Conservation (phyloP, 78 protist genomes). For the Dictyostelium firmibasis region DNA sequence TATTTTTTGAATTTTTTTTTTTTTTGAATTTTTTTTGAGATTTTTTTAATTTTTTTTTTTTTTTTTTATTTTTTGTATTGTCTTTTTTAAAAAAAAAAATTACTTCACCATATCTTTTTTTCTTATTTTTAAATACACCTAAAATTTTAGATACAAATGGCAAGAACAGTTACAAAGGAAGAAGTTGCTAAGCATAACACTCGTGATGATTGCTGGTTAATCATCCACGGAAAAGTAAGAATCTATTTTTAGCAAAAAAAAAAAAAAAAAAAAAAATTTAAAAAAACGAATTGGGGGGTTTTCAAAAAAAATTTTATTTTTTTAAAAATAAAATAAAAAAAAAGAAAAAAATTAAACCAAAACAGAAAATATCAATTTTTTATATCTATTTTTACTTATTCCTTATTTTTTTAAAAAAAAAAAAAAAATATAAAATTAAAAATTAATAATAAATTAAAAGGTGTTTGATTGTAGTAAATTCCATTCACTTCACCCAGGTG, state of each 20-base stretch:
- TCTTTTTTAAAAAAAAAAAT: no score
- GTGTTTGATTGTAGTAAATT: conserved; percentile 51
- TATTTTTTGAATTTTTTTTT: background rate
- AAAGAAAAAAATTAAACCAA: no score
- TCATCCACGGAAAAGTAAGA: conserved; percentile 79
- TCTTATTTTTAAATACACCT: background rate
- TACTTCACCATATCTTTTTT: no score
- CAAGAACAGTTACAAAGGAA: conserved; percentile 17
- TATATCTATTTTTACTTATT: background rate
- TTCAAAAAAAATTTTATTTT: background rate
- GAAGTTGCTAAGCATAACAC: conserved; percentile 89
- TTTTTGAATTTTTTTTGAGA: background rate
- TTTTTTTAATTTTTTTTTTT: background rate
- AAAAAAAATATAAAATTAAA: background rate
- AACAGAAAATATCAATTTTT: background rate
- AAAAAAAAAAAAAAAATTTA: background rate
- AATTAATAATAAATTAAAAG: conserved; percentile 1
- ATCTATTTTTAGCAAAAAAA: background rate
- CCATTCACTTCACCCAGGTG: conserved; percentile 65
- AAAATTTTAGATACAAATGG: background rate
- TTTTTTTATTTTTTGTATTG: background rate
- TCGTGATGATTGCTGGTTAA: conserved; percentile 88
- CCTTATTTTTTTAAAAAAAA: no score
- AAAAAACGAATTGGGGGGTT: background rate
- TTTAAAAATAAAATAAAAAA: background rate